Base-by-base conservation (phyloP, 1,284 basidiomycete genomes). In the Chalciporus sp. region DNA sequence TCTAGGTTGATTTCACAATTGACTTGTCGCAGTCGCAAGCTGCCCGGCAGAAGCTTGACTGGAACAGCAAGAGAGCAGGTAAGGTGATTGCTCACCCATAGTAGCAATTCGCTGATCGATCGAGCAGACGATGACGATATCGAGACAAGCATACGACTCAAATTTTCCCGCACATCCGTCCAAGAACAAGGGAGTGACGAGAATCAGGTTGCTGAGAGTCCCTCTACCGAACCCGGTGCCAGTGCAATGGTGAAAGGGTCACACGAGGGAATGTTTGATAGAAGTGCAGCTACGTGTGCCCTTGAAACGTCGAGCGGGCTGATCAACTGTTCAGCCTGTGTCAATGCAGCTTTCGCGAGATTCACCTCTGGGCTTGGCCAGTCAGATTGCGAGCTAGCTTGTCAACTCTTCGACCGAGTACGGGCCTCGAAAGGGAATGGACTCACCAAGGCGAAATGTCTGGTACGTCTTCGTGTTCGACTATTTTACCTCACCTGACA, bases 11-110 rank as follows among this genome's bases (percentile, higher is more conserved):
- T 46, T 84, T 92, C 59, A 74, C 74, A 42, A 70, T 92, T 26
- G 88, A 93, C 60, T 83, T 83, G 2, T 74, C 79, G n/a, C 78
- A 79, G 53, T 75, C 84, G 6, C 81, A 77, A 58, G 69, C 72
- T 17, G 79, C 79, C 23, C 79, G 86, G 9, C 62, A 72, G 12
- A 71, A 67, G 12, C 72, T 92, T 28, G 87, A 92, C 64, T 88
- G 88, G 84, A 89, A 92, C 60, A 92, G 90, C 71, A 91, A 91
- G 76, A 91, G 88, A 76, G 86, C 89, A 60, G 88, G 90, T 86
- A 52, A 58, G 76, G 70, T 35, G 19, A 35, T 42, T 47, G 43
- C 23, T 52, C 20, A 42, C 28, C 49, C 33, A 14, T 48, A 44
- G 33, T 42, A 28, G 47, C 49, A 6, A 14, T 27, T 27, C 40